Evolutionary conservation across 192 early-diverging fungal species (phyloP).

Genomic region (Rhizophlyctis rosea): DNA sequence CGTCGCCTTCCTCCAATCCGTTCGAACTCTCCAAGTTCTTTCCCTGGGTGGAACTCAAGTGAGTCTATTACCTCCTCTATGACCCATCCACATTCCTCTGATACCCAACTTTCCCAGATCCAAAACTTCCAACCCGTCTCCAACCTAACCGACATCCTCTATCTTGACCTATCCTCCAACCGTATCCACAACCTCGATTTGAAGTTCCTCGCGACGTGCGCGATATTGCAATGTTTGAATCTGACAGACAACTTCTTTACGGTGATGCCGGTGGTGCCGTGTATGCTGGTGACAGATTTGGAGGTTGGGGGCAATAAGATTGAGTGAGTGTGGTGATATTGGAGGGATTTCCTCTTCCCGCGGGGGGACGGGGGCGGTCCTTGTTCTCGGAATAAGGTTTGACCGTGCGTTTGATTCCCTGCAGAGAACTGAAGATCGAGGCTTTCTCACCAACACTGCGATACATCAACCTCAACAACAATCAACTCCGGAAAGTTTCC

Average conservation of each 20-base stretch:
- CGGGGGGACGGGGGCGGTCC: neutral
- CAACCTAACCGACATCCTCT: slow-evolving; percentile 16
- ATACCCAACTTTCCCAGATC: neutral
- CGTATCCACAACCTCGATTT: slow-evolving; percentile 9
- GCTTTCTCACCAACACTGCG: slow-evolving; percentile 15
- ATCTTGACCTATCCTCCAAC: slow-evolving; percentile 27
- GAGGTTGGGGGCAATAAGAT: slow-evolving; percentile 24
- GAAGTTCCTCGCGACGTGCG: neutral
- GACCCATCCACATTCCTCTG: neutral
- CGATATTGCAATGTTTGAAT: slow-evolving; percentile 17
- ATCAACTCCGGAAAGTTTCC: slow-evolving; percentile 14
- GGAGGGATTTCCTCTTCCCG: too few relatives aligned
- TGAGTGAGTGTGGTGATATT: slow-evolving; percentile 21
- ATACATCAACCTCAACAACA: slow-evolving; percentile 8
- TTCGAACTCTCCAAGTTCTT: slow-evolving; percentile 4
- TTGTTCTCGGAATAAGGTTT: neutral
- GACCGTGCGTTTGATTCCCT: neutral
- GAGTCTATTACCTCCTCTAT: neutral
- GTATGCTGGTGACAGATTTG: slow-evolving; percentile 18
- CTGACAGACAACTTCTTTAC: slow-evolving; percentile 19
- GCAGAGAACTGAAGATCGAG: slow-evolving; percentile 16
- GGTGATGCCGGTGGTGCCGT: slow-evolving; percentile 17
- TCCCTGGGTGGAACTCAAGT: slow-evolving; percentile 9
- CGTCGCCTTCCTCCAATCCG: slow-evolving; percentile 1
- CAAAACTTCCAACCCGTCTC: neutral